Evolutionary conservation across 139 green algal genomes (phyloP).

Genomic region (Coelastrella sp.): DNA sequence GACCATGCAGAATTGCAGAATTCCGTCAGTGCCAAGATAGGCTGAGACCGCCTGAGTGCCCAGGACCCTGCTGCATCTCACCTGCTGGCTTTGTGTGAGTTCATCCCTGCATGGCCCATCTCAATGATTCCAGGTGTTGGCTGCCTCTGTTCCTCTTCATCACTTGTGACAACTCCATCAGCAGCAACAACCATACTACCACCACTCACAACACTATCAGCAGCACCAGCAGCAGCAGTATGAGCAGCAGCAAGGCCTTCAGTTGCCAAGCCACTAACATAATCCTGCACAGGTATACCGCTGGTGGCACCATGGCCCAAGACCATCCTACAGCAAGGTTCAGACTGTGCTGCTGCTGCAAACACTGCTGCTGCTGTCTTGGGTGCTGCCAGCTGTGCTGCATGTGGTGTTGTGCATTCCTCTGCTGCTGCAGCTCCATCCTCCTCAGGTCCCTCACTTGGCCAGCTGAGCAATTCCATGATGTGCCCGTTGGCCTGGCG

Average conservation of each 20-base stretch:
- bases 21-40: too few species aligned
- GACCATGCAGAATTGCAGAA: too few species aligned
- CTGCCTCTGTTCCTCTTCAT: not conserved
- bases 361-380: slow-evolving; percentile 3
- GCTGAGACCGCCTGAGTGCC: too few species aligned
- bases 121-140: not conserved
- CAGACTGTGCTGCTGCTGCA: not conserved
- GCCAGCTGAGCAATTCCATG: slow-evolving; percentile 40
- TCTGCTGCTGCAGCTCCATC: not conserved
- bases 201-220: not conserved
- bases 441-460: slow-evolving; percentile 10
- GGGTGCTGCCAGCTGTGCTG: not conserved
- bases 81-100: too few species aligned
- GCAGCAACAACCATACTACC: not conserved
- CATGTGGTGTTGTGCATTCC: not conserved
- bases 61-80: too few species aligned
- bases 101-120: too few species aligned
- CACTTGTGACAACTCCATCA: not conserved
- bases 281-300: too few species aligned
- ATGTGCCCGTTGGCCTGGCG: slow-evolving; percentile 11
- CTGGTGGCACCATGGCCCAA: too few species aligned
- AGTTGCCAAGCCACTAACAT: not conserved
- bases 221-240: not conserved
- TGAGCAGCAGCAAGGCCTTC: not conserved
- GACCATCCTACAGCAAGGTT: not conserved